Evolutionary conservation across 148 eudicot species (phyloP), one percentile per base, ranked within the genome.

Genomic region (Cornus controversa): DNA sequence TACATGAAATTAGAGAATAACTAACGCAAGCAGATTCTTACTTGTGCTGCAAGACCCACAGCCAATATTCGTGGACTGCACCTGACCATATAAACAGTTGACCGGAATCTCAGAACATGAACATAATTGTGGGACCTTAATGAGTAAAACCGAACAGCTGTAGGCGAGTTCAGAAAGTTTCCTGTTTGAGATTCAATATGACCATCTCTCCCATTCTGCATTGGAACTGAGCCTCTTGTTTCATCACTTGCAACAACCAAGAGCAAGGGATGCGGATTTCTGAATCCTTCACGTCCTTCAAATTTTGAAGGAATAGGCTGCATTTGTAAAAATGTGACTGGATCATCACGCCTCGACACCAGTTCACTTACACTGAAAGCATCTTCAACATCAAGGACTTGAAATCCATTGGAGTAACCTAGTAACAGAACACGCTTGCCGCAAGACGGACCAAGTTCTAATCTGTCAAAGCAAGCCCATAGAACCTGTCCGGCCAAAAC

Each of bases 31-130:
- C 6, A 22, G 77, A 79, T 45, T 72, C 93, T 84, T 85, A 96
- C 99, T 86, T 96, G 98, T 71, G 96, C 86, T 75, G 91, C 86
- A 81, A 96, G 98, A 78, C 97, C 97, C 64, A 96, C 91, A 75
- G 99, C 99, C 73, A 96, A 91, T 73, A 93, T 86, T 54, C 90
- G 93, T 66, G 94, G 89, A 83, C 99, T 93, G 88, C 99, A 96
- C 77, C 94, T 89, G 82, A 94, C 90, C 86, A 89, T 91, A 66
- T 84, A 84, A 36, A 94, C 96, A 36, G 97, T 82, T 25, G 98
- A 92, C 31, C 95, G 92, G 68, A 94, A 94, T 76, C 93, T 81
- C 79, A 94, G 80, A 84, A 91, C 88, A 78, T 93, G 97, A 36
- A 94, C 92, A 89, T 94, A 92, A 79, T 79, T 91, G 80, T 96